phyloP scores from a whole-genome alignment of 441 rosid genomes.

The Sinapis alba region DNA sequence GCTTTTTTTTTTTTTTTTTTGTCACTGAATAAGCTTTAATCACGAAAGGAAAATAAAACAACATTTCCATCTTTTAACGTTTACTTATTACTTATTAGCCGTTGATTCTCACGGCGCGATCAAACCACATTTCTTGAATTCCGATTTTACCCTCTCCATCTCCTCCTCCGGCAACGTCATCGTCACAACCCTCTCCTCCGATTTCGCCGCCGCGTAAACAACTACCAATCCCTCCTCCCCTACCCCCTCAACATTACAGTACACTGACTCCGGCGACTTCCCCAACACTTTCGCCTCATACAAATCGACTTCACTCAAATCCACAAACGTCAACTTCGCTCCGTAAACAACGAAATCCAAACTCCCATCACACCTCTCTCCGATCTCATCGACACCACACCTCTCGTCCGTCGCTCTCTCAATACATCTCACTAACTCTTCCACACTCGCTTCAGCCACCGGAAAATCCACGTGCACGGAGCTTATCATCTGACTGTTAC shows the following conservation, averaged over 20 bases:
- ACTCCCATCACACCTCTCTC: conserved; percentile 48
- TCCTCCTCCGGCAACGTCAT: conserved; percentile 52
- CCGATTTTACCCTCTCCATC: conserved; percentile 44
- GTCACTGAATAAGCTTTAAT: no score
- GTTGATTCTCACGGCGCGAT: neutral
- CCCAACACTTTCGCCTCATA: conserved; percentile 54
- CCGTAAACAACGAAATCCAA: conserved; percentile 66
- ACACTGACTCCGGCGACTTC: conserved; percentile 46
- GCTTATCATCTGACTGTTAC: conserved; percentile 49
- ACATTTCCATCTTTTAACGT: no score
- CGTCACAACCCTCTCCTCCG: conserved; percentile 50
- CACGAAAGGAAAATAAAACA: no score
- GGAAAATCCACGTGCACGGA: conserved; percentile 42
- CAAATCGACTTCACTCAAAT: conserved; percentile 47
- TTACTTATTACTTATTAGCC: neutral
- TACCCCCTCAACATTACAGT: conserved; percentile 54
- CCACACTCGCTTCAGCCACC: conserved; percentile 35
- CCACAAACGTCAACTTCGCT: conserved; percentile 63
- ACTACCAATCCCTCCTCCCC: conserved; percentile 70
- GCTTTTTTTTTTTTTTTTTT: no score
- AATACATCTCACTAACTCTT: conserved; percentile 32
- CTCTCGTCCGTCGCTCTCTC: conserved; percentile 47
- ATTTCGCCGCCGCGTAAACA: conserved; percentile 42
- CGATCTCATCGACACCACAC: conserved; percentile 43
- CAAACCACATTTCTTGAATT: conserved; percentile 42